A percentile compares a stretch with the other conserved stretches of the same genome.
Conservation (phyloP, 2,329 filamentous ascomycete species). For the Fusarium pininemorale region DNA sequence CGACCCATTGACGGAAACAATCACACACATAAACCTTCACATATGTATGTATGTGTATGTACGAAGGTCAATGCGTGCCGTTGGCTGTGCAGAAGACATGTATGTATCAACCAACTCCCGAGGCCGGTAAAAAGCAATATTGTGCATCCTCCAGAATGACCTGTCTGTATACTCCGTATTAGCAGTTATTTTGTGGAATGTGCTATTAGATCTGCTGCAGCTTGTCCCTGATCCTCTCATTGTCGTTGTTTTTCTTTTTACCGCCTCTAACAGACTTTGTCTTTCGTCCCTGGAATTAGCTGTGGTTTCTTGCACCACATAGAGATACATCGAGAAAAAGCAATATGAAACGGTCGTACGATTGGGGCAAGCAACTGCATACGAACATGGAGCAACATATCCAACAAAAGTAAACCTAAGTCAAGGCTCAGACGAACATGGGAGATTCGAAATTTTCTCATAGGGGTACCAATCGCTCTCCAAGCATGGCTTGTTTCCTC, state of each 20-base stretch:
- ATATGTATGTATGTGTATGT: conserved; percentile 5
- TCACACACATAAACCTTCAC: conserved; percentile 24
- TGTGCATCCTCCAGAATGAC: conserved; percentile 2
- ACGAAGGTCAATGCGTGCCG: conserved; percentile 28
- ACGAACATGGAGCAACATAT: conserved; percentile 13
- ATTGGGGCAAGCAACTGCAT: conserved; percentile 14
- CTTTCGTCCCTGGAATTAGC: background rate
- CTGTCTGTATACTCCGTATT: background rate
- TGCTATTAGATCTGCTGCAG: conserved; percentile 3
- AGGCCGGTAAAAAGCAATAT: conserved; percentile 32
- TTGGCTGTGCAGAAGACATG: conserved; percentile 6
- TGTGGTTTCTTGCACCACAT: background rate
- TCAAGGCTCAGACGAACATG: conserved; percentile 6
- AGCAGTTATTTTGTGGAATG: background rate
- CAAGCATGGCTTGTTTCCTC: conserved; percentile 29
- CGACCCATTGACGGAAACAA: conserved; percentile 25
- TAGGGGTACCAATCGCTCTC: background rate
- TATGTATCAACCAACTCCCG: conserved; percentile 8
- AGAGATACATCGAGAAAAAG: conserved; percentile 17
- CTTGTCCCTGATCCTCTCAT: background rate
- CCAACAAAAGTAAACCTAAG: conserved; percentile 13
- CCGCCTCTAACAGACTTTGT: background rate
- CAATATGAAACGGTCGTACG: conserved; percentile 26
- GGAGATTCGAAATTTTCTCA: background rate
- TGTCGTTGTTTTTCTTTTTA: background rate